Evolutionary conservation across 2,329 filamentous ascomycete species (phyloP).

Genomic region (Dothiorella sarmentorum): DNA sequence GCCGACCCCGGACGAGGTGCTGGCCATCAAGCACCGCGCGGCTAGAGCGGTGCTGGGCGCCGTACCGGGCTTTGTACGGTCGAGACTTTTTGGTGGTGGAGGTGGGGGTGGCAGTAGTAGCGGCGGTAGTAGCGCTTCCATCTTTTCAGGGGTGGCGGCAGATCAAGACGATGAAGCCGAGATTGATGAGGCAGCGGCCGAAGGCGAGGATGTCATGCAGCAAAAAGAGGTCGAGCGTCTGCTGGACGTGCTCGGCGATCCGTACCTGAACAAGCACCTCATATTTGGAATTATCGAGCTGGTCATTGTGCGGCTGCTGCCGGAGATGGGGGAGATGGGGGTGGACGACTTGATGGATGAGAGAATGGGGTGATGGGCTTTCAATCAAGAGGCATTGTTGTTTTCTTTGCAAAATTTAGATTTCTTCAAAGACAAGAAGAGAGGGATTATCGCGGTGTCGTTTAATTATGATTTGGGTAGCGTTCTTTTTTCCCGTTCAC

Average conservation of each 20-base stretch:
- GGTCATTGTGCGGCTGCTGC: constrained; percentile 75
- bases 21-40: constrained; percentile 63
- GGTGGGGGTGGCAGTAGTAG: constrained; percentile 13
- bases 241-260: constrained; percentile 72
- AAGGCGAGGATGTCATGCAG: constrained; percentile 23
- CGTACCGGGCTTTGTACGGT: constrained; percentile 44
- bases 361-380: constrained; percentile 49
- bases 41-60: constrained; percentile 55
- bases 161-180: neutral
- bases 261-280: constrained; percentile 90
- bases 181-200: neutral
- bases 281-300: constrained; percentile 80
- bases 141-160: neutral
- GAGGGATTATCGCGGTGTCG: too few species aligned
- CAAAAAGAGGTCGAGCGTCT: constrained; percentile 49
- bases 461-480: neutral
- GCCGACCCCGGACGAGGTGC: constrained; percentile 57
- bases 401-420: too few species aligned
- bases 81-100: constrained; percentile 27
- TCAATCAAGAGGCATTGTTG: too few species aligned
- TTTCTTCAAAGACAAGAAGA: too few species aligned
- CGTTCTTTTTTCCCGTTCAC: neutral
- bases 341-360: constrained; percentile 71
- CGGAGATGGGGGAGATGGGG: constrained; percentile 73
- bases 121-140: neutral